Evolutionary conservation across 2,329 filamentous ascomycete genomes (phyloP).

Genomic region (Cytospora leucostoma): DNA sequence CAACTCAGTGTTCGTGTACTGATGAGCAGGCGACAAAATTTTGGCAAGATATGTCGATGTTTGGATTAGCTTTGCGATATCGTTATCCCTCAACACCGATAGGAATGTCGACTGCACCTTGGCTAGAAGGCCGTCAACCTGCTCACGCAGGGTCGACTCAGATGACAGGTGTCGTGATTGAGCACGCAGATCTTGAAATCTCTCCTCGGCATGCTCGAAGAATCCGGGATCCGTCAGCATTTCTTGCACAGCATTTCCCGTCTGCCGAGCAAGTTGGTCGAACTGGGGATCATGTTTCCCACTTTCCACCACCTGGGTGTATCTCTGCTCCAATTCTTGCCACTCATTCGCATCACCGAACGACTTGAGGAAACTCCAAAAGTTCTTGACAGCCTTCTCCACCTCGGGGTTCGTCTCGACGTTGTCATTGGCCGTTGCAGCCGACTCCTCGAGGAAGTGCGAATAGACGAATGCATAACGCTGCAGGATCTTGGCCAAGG

Average conservation of each 20-base stretch:
- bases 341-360: constrained; percentile 76
- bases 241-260: constrained; percentile 74
- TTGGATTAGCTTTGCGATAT: constrained; percentile 68
- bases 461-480: constrained; percentile 80
- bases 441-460: constrained; percentile 66
- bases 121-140: constrained; percentile 70
- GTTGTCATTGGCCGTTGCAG: constrained; percentile 68
- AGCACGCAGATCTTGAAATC: constrained; percentile 52
- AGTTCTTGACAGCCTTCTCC: constrained; percentile 74
- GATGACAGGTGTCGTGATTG: constrained; percentile 64
- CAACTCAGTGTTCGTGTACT: constrained; percentile 69
- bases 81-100: constrained; percentile 70
- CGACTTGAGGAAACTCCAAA: constrained; percentile 78
- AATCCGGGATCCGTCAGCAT: constrained; percentile 86
- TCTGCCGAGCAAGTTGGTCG: constrained; percentile 71
- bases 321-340: constrained; percentile 69
- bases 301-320: constrained; percentile 72
- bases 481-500: constrained; percentile 71
- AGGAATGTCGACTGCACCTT: constrained; percentile 69
- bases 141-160: constrained; percentile 68
- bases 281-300: constrained; percentile 79
- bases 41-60: constrained; percentile 68
- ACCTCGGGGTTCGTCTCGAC: constrained; percentile 72
- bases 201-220: constrained; percentile 70
- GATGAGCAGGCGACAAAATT: constrained; percentile 67